These are phyloP conservation scores for Talaromyces sp. DNA, from an alignment of 2,329 filamentous ascomycete species.

Conservation along the genomic window DNA sequence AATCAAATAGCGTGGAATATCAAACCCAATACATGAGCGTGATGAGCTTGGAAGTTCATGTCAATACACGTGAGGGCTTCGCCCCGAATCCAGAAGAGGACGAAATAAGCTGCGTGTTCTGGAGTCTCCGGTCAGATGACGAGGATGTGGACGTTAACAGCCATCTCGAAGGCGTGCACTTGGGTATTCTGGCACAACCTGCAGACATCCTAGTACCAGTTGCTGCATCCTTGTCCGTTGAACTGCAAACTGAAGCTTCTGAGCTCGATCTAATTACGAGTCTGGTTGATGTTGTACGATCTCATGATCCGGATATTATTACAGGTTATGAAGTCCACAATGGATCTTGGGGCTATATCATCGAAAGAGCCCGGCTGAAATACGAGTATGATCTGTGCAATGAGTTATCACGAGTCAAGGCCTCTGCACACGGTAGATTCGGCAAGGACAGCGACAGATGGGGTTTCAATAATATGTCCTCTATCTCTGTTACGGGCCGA, in stretches of 20 bases:
- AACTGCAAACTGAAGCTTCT: slow-evolving; percentile 70
- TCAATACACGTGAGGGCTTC: slow-evolving; percentile 77
- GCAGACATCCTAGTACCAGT: slow-evolving; percentile 60
- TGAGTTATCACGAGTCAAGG: slow-evolving; percentile 85
- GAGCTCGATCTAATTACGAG: slow-evolving; percentile 82
- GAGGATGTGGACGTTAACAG: slow-evolving; percentile 52
- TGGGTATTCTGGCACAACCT: slow-evolving; percentile 72
- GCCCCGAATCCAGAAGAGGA: slow-evolving; percentile 89
- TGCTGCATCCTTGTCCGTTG: slow-evolving; percentile 57
- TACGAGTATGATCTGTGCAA: slow-evolving; percentile 90
- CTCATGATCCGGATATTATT: slow-evolving; percentile 83
- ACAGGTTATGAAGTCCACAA: slow-evolving; percentile 95
- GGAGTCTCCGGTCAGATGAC: slow-evolving; percentile 79
- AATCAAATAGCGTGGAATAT: slow-evolving; percentile 72
- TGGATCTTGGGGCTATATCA: slow-evolving; percentile 90
- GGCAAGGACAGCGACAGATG: slow-evolving; percentile 84
- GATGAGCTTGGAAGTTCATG: slow-evolving; percentile 90
- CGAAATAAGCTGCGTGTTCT: slow-evolving; percentile 83
- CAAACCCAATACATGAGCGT: slow-evolving; percentile 93
- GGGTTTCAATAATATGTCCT: slow-evolving; percentile 92
- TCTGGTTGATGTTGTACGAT: slow-evolving; percentile 82
- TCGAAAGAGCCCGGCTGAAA: slow-evolving; percentile 79
- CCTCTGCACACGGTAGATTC: slow-evolving; percentile 75
- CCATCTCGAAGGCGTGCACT: slow-evolving; percentile 50
- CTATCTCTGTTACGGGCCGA: slow-evolving; percentile 85